These are phyloP conservation scores for Pyrenochaeta sp. DNA, from an alignment of 2,329 filamentous ascomycete genomes.

Conservation along the genomic window DNA sequence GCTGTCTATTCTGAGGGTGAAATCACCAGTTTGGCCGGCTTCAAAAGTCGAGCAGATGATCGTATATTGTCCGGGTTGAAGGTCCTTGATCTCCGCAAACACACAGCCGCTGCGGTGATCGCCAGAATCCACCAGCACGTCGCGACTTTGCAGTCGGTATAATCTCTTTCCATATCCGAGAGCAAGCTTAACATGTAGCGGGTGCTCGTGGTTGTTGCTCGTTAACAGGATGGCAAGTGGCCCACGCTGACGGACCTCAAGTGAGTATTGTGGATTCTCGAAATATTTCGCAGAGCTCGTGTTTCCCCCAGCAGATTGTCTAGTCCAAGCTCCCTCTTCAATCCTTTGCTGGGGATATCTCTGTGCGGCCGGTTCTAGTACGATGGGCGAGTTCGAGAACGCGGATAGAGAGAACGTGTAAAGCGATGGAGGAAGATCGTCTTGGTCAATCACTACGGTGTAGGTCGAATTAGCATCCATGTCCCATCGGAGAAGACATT, in stretches of 20 bases:
- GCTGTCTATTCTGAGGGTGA: conserved; percentile 77
- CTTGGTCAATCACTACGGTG: conserved; percentile 77
- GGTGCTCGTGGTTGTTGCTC: conserved; percentile 70
- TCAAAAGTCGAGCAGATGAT: conserved; percentile 93
- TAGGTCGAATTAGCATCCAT: conserved; percentile 61
- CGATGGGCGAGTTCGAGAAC: conserved; percentile 73
- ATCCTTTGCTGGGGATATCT: conserved; percentile 68
- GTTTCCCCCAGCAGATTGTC: conserved; percentile 84
- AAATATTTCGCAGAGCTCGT: conserved; percentile 78
- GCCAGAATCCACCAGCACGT: conserved; percentile 83
- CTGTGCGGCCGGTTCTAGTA: conserved; percentile 68
- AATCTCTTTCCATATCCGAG: conserved; percentile 79
- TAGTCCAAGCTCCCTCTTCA: conserved; percentile 74
- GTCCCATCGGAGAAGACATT: conserved; percentile 82
- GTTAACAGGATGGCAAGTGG: conserved; percentile 78
- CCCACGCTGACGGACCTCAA: conserved; percentile 66
- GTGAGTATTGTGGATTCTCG: conserved; percentile 85
- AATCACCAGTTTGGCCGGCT: conserved; percentile 76
- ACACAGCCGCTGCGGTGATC: conserved; percentile 86
- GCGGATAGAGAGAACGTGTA: conserved; percentile 90
- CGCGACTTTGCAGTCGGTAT: conserved; percentile 72
- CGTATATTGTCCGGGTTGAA: conserved; percentile 81
- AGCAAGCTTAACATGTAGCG: conserved; percentile 85
- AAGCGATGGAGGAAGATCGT: conserved; percentile 74
- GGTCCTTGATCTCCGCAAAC: conserved; percentile 66